These are phyloP conservation scores for Daldinia sp. DNA, from an alignment of 2,329 filamentous ascomycete genomes.

Conservation along the genomic window DNA sequence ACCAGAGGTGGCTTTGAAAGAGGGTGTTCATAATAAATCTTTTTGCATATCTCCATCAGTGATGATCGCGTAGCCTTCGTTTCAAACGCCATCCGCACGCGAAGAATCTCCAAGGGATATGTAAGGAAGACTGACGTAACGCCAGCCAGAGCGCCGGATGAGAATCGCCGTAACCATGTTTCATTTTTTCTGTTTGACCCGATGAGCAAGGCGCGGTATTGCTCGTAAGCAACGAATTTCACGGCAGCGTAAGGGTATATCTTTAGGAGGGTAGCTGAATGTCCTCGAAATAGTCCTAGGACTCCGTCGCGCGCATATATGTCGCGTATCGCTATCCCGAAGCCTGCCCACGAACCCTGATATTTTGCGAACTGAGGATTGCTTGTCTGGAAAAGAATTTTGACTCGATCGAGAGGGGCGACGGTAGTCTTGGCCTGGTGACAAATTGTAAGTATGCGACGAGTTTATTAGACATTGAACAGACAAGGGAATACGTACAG, in stretches of 20 bases:
- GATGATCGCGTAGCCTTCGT: constrained; percentile 82
- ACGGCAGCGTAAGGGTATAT: constrained; percentile 98
- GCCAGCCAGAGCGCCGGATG: constrained; percentile 81
- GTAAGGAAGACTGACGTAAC: constrained; percentile 95
- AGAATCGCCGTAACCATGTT: constrained; percentile 80
- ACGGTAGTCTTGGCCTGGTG: constrained; percentile 91
- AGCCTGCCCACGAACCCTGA: constrained; percentile 86
- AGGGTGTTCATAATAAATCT: constrained; percentile 85
- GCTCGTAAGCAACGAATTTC: constrained; percentile 98
- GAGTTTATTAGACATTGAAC: constrained; percentile 1
- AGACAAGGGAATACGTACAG: constrained; percentile 68
- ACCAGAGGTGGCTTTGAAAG: constrained; percentile 55
- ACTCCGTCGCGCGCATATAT: constrained; percentile 83
- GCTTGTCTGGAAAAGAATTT: constrained; percentile 97
- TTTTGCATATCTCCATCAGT: constrained; percentile 79
- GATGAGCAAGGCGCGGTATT: constrained; percentile 86
- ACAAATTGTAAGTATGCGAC: constrained; percentile 36
- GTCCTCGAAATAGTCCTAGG: constrained; percentile 87
- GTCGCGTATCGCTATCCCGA: constrained; percentile 83
- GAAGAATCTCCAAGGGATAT: constrained; percentile 92
- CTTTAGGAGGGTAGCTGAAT: constrained; percentile 91
- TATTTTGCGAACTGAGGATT: constrained; percentile 96
- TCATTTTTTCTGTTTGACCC: constrained; percentile 73
- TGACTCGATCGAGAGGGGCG: constrained; percentile 94
- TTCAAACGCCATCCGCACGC: constrained; percentile 94